A percentile compares a stretch with the other conserved stretches of the same genome.
phyloP scores from a whole-genome alignment of 2,329 filamentous ascomycete species.

The Fusarium odoratissimum region DNA sequence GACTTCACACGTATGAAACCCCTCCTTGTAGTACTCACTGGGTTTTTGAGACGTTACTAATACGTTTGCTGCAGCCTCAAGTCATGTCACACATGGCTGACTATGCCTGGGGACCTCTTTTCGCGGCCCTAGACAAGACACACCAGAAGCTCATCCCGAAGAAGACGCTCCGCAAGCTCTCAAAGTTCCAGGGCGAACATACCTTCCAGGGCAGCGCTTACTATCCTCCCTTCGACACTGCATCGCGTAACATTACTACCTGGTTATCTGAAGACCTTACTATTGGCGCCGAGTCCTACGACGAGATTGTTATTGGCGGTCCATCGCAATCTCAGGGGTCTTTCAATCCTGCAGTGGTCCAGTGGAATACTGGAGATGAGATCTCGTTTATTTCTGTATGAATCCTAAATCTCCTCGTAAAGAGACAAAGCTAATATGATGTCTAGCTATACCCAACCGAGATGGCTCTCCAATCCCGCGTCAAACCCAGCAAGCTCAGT shows the following conservation, averaged over 20 bases:
- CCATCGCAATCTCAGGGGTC: constrained; percentile 61
- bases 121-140: constrained; percentile 64
- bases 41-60: background rate
- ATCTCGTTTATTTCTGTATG: constrained; percentile 45
- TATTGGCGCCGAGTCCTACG: constrained; percentile 70
- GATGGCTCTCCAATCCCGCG: constrained; percentile 27
- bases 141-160: constrained; percentile 61
- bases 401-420: background rate
- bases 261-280: constrained; percentile 68
- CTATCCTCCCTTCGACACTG: constrained; percentile 68
- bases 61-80: constrained; percentile 50
- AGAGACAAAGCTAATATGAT: constrained; percentile 48
- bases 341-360: constrained; percentile 70
- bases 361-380: constrained; percentile 63
- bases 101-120: constrained; percentile 67
- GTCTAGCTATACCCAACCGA: constrained; percentile 52
- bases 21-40: accelerated
- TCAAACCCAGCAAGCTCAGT: constrained; percentile 50
- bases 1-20: background rate
- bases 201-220: constrained; percentile 64
- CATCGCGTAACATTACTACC: constrained; percentile 67
- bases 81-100: constrained; percentile 70
- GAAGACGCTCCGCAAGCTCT: constrained; percentile 54
- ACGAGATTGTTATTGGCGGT: constrained; percentile 67
- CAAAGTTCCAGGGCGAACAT: constrained; percentile 63